Evolutionary conservation across 176 grass and related monocot genomes (phyloP), one percentile per base, ranked within the genome.

Genomic region (Chloris gayana): DNA sequence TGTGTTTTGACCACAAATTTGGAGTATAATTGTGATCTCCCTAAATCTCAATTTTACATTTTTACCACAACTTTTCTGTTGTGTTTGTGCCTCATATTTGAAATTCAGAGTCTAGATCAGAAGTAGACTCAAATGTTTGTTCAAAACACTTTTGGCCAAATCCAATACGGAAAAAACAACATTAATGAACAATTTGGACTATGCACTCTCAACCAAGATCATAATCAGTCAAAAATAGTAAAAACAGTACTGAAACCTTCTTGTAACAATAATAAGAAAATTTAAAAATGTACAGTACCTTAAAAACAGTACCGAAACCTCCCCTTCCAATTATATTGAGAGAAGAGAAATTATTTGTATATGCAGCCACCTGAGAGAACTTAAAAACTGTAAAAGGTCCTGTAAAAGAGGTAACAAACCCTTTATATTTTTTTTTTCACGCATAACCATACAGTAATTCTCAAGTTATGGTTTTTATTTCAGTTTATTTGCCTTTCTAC

Each of bases 321-420:
- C 27, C 45, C 19, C 15, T 31, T 72, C 69, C 69, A 51, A 51
- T 51, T 11, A 31, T 21, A 32, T 72, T 47, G 6, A 21, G 2
- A 24, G 19, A 38, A 13, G 72, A 74, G 50, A 74, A 74, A 58
- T 58, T 74, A 74, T 58, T 58, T 58, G 72, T 74, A 38, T 10
- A 34, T 24, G 50, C 72, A 35, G 51, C 72, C 72, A 74, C 3
- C 21, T 74, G 19, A 38, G 50, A 74, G 9, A 38, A 74, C 19
- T 37, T 74, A 53, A 74, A 74, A 35, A 58, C 4, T 58, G 50
- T 37, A 74, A 58, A 14, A 4, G 9, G 21, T 38, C 17, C 32
- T 74, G 31, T 42, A 74, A 74, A 58, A 57, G 26, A 74, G 3
- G 3, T 30, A 74, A 7, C 1, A 46, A 70, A 17, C 4, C 14